These are phyloP conservation scores for Boletus rubroflammeus DNA, from an alignment of 768 basidiomycete species.

Conservation along the genomic window DNA sequence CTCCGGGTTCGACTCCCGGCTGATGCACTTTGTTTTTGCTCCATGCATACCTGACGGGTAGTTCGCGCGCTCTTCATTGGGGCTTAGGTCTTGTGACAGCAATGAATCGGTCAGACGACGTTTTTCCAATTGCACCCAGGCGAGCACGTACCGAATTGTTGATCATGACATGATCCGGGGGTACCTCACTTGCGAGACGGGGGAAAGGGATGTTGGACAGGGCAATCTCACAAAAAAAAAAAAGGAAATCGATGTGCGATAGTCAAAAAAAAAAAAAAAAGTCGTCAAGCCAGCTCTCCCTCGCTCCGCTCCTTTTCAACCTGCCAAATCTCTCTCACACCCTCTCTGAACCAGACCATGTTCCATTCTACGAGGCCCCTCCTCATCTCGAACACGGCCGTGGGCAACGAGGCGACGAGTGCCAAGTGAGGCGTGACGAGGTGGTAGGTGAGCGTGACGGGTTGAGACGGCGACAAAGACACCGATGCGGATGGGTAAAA, in stretches of 20 bases:
- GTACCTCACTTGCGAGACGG: no score
- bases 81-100: background rate
- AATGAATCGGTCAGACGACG: background rate
- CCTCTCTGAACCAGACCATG: conserved; percentile 80
- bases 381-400: conserved; percentile 65
- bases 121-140: background rate
- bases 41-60: no score
- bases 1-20: conserved; percentile 61
- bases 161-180: no score
- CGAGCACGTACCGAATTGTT: background rate
- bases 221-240: background rate
- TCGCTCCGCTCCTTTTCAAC: conserved; percentile 56
- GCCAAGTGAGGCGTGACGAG: conserved; percentile 70
- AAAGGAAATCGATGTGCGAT: background rate
- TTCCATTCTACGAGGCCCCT: conserved; percentile 83
- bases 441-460: conserved; percentile 82
- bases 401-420: conserved; percentile 69
- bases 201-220: no score
- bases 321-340: conserved; percentile 77
- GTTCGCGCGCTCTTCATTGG: background rate
- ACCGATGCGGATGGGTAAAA: conserved; percentile 72
- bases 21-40: conserved; percentile 33
- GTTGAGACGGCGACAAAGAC: conserved; percentile 51
- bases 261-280: background rate
- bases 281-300: conserved; percentile 16